Base-by-base conservation (phyloP, 163 green algal species). In the Smithsoniella earleae region DNA sequence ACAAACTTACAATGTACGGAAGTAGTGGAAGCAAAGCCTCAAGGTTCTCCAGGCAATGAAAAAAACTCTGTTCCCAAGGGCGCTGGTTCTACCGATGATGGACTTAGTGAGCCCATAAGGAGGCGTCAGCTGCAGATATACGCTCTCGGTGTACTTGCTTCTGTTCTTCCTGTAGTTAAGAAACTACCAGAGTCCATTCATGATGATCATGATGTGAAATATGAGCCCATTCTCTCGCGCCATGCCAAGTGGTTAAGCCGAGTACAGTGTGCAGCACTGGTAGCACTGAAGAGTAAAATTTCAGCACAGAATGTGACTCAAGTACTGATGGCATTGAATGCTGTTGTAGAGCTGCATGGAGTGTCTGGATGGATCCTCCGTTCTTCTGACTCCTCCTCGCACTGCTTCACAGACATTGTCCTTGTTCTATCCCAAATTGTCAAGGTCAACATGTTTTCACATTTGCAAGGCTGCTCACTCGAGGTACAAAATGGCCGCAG, bases 401-500 rank as follows among this genome's bases (percentile, higher is more conserved):
- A 16, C 43, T n/a, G n/a, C n/a, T n/a, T n/a, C 20, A 40, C 58
- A 43, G 34, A 36, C 25, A 30, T 69, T 18, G 4, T 69, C 3
- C 10, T 34, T 6, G 13, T 13, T 4, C 3, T 69, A n/a, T 30
- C 34, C 58, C 58, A 69, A 13, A 33, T 69, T 34, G 31, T 40
- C 16, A 69, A 69, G 25, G 58, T 69, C 25, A 18, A 69, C 16
- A 36, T 69, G 6, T 40, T 43, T 34, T 33, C 58, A 69, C 58
- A 69, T 38, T 31, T 69, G 58, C 58, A 69, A 38, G 58, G 58
- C 10, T 69, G 58, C 34, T 30, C 34, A 18, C 25, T 69, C 16
- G 27, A 69, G 31, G 58, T 69, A 13, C 25, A 37, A 38, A 6
- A n/a, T 5, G 31, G 27, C n/a, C 18, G 58, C 38, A 33, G 3